Percentiles rank a stretch among this genome's conserved stretches.
Conservation (phyloP, 106 monocot species). For the Triglochin maritima region DNA sequence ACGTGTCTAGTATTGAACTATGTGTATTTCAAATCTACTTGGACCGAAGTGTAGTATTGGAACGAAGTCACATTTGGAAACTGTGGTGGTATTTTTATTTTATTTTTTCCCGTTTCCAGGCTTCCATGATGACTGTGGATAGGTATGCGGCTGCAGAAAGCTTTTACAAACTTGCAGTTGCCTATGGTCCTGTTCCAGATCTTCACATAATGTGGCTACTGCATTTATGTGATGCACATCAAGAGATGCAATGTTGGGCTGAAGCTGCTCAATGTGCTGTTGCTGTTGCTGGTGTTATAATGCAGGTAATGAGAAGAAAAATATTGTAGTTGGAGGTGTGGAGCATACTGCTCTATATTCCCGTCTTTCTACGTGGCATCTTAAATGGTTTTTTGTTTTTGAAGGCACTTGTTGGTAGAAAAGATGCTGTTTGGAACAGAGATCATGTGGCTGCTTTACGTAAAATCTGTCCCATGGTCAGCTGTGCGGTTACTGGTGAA, state of each 20-base stretch:
- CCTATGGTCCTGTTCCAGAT: conserved; percentile 94
- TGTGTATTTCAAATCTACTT: too few relatives aligned
- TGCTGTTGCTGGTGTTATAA: conserved; percentile 97
- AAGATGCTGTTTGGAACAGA: conserved; percentile 90
- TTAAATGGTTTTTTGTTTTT: neutral
- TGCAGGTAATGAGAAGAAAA: conserved; percentile 50
- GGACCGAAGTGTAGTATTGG: too few relatives aligned
- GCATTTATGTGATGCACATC: conserved; percentile 94
- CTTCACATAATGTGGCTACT: conserved; percentile 99
- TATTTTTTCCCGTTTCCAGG: conserved; percentile 59
- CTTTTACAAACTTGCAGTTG: conserved; percentile 84
- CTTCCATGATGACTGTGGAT: conserved; percentile 59
- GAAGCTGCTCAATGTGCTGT: conserved; percentile 99
- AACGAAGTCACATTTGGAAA: too few relatives aligned
- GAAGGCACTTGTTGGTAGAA: conserved; percentile 93
- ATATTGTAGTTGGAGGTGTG: too few relatives aligned
- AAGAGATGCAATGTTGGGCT: conserved; percentile 98
- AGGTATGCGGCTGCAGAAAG: conserved; percentile 95
- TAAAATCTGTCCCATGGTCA: conserved; percentile 91
- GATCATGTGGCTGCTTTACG: conserved; percentile 73
- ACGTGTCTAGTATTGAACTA: too few relatives aligned
- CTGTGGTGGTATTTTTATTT: neutral
- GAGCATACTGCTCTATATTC: too few relatives aligned
- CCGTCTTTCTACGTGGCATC: too few relatives aligned
- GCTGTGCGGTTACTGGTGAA: conserved; percentile 54